Evolutionary conservation across 768 basidiomycete genomes (phyloP), one percentile per base, ranked within the genome.

Genomic region (Cyclocybe aegerita): DNA sequence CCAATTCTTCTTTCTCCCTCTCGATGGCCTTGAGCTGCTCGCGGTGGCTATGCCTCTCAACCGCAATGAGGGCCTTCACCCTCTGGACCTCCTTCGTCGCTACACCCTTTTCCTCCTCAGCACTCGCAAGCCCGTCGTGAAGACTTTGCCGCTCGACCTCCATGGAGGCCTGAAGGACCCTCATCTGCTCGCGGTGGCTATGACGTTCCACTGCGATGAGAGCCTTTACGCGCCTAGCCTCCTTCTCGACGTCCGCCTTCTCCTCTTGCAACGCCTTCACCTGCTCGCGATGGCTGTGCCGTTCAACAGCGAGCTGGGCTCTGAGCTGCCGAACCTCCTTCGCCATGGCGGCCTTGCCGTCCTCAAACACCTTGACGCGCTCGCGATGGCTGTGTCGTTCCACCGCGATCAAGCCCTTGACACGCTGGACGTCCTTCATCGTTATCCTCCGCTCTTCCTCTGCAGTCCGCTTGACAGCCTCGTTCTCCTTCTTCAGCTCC

Each of bases 361-460:
- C 38, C 37, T 31, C 31, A 35, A 54, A 37, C 9, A 42, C 45
- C 33, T 33, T 46, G 30, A 40, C 30, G 9, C 33, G 42, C 17
- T 54, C 47, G 30, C 38, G 36, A 41, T 39, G 43, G 38, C 33
- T 38, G 9, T 37, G 39, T 41, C 40, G 46, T 14, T 48, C 43
- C 4, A 44, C 36, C 3, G 47, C 53, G 31, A 60, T 43, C 17
- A 56, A 41, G 29, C 49, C 49, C 38, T 57, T 51, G 15, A 60
- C 42, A n/a, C 56, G 54, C 15, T 48, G 30, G 30, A 49, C 23
- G 40, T 62, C 60, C 41, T 53, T 55, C 14, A 38, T 33, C 35
- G 48, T 46, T 12, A 12, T 49, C 31, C 49, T 44, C 48, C 57
- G 54, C 43, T 53, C 55, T 29, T 45, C 50, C 33, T 31, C 47